These are phyloP conservation scores for Podaxis sp. DNA, from an alignment of 768 basidiomycete genomes.

Conservation along the genomic window DNA sequence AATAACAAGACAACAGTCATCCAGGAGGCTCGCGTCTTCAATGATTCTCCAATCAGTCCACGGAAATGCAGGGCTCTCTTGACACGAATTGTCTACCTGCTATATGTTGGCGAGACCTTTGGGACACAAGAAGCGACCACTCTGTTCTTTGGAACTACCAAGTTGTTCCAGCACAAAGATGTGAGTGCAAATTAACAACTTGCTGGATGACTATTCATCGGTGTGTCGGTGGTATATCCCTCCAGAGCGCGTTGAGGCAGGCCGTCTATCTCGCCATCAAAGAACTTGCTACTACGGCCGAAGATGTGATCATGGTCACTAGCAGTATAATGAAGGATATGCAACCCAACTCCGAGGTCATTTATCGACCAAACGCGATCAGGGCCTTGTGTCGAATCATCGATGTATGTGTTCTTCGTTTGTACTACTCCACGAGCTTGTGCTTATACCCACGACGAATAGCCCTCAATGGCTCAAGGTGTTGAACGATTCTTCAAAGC, in stretches of 20 bases:
- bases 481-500: constrained; percentile 99
- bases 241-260: constrained; percentile 89
- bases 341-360: constrained; percentile 98
- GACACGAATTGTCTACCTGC: constrained; percentile 93
- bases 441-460: constrained; percentile 12
- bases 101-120: constrained; percentile 96
- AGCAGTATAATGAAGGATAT: constrained; percentile 99
- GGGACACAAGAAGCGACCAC: constrained; percentile 95
- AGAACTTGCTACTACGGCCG: constrained; percentile 91
- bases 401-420: constrained; percentile 65
- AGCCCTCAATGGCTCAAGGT: constrained; percentile 99
- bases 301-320: constrained; percentile 99
- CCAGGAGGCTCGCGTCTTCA: constrained; percentile 98
- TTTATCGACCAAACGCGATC: constrained; percentile 97
- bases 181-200: constrained; percentile 50
- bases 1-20: constrained; percentile 98
- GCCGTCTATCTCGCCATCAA: constrained; percentile 99
- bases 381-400: constrained; percentile 95
- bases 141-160: constrained; percentile 98
- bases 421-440: constrained; percentile 1
- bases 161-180: constrained; percentile 99
- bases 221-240: neutral
- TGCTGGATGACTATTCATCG: constrained; percentile 3
- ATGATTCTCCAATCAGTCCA: constrained; percentile 98
- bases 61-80: constrained; percentile 95